phyloP scores from a whole-genome alignment of 2,329 filamentous ascomycete species.

The Aspergillus sp. region DNA sequence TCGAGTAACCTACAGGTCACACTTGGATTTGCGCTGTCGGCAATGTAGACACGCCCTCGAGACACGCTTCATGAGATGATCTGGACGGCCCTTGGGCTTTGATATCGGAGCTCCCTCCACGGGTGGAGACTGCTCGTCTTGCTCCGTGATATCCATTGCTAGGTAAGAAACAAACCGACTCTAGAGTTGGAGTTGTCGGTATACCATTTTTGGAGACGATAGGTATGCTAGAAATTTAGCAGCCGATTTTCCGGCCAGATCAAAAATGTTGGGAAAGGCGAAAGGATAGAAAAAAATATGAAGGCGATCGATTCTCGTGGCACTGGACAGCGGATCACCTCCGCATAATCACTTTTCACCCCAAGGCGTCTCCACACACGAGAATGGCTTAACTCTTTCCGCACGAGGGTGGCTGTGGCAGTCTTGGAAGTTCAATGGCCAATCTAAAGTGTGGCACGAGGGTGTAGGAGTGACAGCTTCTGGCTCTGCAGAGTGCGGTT shows the following conservation, averaged over 20 bases:
- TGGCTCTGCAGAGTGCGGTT: neutral
- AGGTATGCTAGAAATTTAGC: neutral
- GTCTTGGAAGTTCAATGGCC: neutral
- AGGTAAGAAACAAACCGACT: neutral
- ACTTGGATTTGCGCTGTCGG: conserved; percentile 51
- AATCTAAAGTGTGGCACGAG: neutral
- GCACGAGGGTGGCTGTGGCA: neutral
- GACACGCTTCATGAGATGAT: conserved; percentile 44
- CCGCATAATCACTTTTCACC: conserved; percentile 5
- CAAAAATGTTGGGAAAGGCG: neutral
- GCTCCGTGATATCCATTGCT: conserved; percentile 14
- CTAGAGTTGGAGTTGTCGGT: neutral
- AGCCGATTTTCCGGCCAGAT: neutral
- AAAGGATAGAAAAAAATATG: neutral
- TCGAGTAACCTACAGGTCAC: conserved; percentile 49
- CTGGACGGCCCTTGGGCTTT: conserved; percentile 25
- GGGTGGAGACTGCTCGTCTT: conserved; percentile 18
- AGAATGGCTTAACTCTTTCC: neutral
- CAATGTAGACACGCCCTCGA: conserved; percentile 51
- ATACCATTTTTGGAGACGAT: conserved; percentile 4
- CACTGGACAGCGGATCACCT: neutral
- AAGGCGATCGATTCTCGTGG: neutral
- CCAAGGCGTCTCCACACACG: neutral
- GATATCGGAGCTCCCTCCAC: conserved; percentile 12
- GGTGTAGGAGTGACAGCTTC: neutral